Conservation (phyloP, 2,329 filamentous ascomycete genomes). For the Pseudomassariella vexata region DNA sequence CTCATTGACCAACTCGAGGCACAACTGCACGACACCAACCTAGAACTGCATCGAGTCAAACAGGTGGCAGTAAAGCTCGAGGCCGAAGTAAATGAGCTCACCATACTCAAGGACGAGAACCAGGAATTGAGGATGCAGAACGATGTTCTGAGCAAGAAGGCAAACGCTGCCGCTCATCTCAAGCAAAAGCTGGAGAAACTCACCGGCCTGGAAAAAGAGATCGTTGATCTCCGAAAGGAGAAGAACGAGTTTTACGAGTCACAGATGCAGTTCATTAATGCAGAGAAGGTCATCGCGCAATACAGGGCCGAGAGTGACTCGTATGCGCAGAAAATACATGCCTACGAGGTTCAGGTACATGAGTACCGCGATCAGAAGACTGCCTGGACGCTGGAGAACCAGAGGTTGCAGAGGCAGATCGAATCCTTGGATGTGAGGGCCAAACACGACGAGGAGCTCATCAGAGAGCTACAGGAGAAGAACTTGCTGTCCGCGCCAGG, state of each 20-base stretch:
- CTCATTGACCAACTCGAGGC: slow-evolving; percentile 67
- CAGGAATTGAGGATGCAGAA: slow-evolving; percentile 54
- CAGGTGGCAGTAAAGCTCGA: slow-evolving; percentile 28
- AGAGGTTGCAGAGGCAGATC: slow-evolving; percentile 21
- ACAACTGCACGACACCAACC: slow-evolving; percentile 49
- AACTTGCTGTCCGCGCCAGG: slow-evolving; percentile 30
- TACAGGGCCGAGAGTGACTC: slow-evolving; percentile 26
- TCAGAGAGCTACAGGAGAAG: slow-evolving; percentile 56
- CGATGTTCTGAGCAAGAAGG: slow-evolving; percentile 54
- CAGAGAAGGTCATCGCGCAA: slow-evolving; percentile 27
- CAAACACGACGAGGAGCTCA: slow-evolving; percentile 45
- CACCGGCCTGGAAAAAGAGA: slow-evolving; percentile 49
- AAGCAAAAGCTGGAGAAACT: slow-evolving; percentile 57
- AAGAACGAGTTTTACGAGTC: slow-evolving; percentile 40
- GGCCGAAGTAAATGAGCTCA: slow-evolving; percentile 43
- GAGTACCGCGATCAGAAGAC: slow-evolving; percentile 38
- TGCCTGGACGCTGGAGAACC: slow-evolving; percentile 27
- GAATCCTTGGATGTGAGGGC: slow-evolving; percentile 34
- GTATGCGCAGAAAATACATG: slow-evolving; percentile 26
- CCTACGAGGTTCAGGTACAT: slow-evolving; percentile 30
- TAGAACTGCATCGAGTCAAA: slow-evolving; percentile 34
- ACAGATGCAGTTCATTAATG: slow-evolving; percentile 18
- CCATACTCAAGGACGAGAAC: slow-evolving; percentile 52
- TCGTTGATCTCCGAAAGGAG: slow-evolving; percentile 49
- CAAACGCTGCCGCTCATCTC: slow-evolving; percentile 57